These are phyloP conservation scores for Colletotrichum eleusines DNA, from an alignment of 2,329 filamentous ascomycete species.

Conservation along the genomic window DNA sequence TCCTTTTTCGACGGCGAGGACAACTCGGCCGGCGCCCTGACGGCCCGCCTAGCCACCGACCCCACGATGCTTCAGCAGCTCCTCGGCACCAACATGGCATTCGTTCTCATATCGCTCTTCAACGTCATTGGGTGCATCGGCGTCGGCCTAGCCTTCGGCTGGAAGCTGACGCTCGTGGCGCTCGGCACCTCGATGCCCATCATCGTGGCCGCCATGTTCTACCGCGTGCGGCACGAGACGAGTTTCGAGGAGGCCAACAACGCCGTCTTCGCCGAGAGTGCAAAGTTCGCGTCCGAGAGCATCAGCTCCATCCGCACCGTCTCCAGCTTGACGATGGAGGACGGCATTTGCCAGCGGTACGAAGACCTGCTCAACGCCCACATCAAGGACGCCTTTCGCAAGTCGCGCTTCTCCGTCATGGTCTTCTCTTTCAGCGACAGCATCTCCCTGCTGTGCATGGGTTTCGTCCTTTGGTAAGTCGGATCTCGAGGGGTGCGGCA, in stretches of 20 bases:
- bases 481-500: not conserved
- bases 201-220: slow-evolving; percentile 42
- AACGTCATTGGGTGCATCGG: slow-evolving; percentile 41
- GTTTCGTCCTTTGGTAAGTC: slow-evolving; percentile 40
- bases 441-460: slow-evolving; percentile 40
- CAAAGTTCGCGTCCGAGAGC: slow-evolving; percentile 41
- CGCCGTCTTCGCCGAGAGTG: slow-evolving; percentile 38
- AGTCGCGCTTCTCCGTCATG: slow-evolving; percentile 36
- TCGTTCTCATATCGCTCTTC: slow-evolving; percentile 40
- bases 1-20: slow-evolving; percentile 49
- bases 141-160: slow-evolving; percentile 53
- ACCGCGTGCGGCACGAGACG: slow-evolving; percentile 39
- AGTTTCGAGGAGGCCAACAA: slow-evolving; percentile 34
- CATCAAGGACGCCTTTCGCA: slow-evolving; percentile 35
- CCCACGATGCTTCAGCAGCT: slow-evolving; percentile 41
- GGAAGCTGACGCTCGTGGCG: slow-evolving; percentile 55
- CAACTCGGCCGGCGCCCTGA: slow-evolving; percentile 45
- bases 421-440: slow-evolving; percentile 38
- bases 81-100: slow-evolving; percentile 42
- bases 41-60: slow-evolving; percentile 45
- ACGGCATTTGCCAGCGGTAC: slow-evolving; percentile 37
- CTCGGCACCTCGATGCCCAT: slow-evolving; percentile 45
- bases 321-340: slow-evolving; percentile 39
- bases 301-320: slow-evolving; percentile 42
- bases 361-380: slow-evolving; percentile 21